Percentiles rank a stretch among this genome's conserved stretches.
Evolutionary conservation across 2,329 filamentous ascomycete genomes (phyloP).

Genomic region (Dryadomyces sulphureus): DNA sequence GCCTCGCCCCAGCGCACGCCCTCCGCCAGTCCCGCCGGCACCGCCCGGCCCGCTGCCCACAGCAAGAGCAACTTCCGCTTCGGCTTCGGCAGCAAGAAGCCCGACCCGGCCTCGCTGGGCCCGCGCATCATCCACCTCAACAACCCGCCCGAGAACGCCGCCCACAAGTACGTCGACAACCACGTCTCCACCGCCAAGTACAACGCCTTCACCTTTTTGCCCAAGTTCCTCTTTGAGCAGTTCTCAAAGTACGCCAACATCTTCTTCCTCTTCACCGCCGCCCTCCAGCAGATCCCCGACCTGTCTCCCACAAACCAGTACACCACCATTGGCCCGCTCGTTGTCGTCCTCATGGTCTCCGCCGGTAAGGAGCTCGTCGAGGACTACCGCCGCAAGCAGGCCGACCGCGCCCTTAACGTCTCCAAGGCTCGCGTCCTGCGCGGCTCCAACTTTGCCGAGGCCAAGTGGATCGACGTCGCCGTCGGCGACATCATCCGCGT

Average conservation of each 20-base stretch:
- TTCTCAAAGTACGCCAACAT: constrained; percentile 99
- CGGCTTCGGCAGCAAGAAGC: constrained; percentile 70
- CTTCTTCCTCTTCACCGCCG: constrained; percentile 97
- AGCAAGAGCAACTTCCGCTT: constrained; percentile 76
- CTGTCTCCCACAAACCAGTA: constrained; percentile 91
- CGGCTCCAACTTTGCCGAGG: constrained; percentile 71
- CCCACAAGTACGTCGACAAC: constrained; percentile 87
- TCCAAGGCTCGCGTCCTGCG: constrained; percentile 72
- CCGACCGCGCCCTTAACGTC: constrained; percentile 75
- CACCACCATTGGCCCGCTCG: constrained; percentile 89
- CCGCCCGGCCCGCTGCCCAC: constrained; percentile 13
- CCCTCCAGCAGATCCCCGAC: constrained; percentile 84
- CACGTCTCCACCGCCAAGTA: constrained; percentile 97
- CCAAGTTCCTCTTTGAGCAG: constrained; percentile 95
- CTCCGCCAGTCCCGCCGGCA: constrained; percentile 1
- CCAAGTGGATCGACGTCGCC: constrained; percentile 84
- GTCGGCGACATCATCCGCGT: constrained; percentile 90
- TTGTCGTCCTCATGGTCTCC: constrained; percentile 83
- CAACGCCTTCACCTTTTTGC: constrained; percentile 81
- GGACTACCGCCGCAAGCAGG: constrained; percentile 77
- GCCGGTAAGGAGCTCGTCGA: constrained; percentile 90
- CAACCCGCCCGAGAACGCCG: constrained; percentile 81
- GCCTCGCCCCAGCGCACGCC: constrained; percentile 22
- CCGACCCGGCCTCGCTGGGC: constrained; percentile 79
- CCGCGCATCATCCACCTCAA: constrained; percentile 91